Evolutionary conservation across 371 early-diverging fungal species (phyloP).

Genomic region (Mucor lusitanicus): DNA sequence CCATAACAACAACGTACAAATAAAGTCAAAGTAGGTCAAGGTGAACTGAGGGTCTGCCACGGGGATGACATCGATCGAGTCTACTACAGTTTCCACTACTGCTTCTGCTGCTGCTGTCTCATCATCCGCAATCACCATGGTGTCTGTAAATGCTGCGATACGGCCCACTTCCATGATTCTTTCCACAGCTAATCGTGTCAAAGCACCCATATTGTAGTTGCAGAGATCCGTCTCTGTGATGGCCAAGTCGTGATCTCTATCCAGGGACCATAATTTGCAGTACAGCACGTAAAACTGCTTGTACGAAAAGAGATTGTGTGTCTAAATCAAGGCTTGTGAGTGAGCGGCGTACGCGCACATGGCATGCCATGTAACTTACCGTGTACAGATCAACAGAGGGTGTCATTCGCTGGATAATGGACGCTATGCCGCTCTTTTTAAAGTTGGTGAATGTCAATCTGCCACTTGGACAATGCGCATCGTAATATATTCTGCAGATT

Average conservation of each 20-base stretch:
- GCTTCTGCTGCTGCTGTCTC: background rate
- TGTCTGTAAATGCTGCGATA: constrained; percentile 28
- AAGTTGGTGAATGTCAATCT: constrained; percentile 76
- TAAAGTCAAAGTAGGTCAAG: constrained; percentile 58
- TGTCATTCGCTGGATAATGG: constrained; percentile 63
- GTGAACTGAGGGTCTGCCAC: constrained; percentile 6
- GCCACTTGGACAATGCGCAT: constrained; percentile 65
- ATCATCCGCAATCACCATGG: constrained; percentile 10
- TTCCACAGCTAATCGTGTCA: constrained; percentile 60
- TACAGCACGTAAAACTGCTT: constrained; percentile 96
- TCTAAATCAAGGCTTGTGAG: constrained; percentile 29
- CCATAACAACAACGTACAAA: constrained; percentile 38
- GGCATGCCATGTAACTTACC: constrained; percentile 35
- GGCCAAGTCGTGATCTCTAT: constrained; percentile 72
- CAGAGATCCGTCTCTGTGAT: constrained; percentile 63
- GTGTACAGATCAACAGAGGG: constrained; percentile 70
- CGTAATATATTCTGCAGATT: constrained; percentile 82
- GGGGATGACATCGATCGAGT: background rate
- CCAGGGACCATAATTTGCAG: constrained; percentile 93
- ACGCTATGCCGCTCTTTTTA: constrained; percentile 54
- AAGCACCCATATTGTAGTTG: constrained; percentile 64
- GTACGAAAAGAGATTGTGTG: constrained; percentile 82
- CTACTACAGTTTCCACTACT: background rate
- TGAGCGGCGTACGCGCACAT: no score
- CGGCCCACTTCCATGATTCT: constrained; percentile 58